These are phyloP conservation scores for Erythrobasidium yunnanense DNA, from an alignment of 768 basidiomycete genomes.

Conservation along the genomic window DNA sequence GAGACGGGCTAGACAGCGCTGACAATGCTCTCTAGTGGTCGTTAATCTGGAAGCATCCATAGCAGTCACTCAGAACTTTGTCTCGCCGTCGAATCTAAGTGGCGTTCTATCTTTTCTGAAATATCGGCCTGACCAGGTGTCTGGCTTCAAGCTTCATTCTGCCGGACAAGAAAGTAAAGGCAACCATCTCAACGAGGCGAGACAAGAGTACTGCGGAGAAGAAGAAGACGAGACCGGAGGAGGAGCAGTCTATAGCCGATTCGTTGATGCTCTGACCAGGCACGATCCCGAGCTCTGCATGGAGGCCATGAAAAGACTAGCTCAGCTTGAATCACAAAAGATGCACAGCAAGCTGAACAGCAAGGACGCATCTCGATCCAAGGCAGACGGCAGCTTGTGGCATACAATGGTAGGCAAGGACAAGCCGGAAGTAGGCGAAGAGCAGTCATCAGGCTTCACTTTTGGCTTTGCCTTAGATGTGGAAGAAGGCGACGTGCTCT, in stretches of 20 bases:
- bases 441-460: neutral
- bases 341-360: neutral
- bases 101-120: slow-evolving; percentile 37
- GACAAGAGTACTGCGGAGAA: neutral
- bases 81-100: slow-evolving; percentile 35
- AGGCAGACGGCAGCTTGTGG: neutral
- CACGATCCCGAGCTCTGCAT: neutral
- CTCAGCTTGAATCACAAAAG: neutral
- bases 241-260: slow-evolving; percentile 29
- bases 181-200: neutral
- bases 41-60: slow-evolving; percentile 37
- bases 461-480: too few relatives aligned
- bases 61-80: slow-evolving; percentile 40
- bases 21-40: slow-evolving; percentile 28
- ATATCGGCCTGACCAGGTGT: slow-evolving; percentile 33
- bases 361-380: neutral
- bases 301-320: neutral
- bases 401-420: neutral
- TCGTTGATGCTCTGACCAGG: slow-evolving; percentile 22
- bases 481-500: too few relatives aligned
- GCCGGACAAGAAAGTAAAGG: neutral
- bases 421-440: neutral
- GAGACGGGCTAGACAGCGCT: neutral
- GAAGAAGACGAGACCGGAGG: slow-evolving; percentile 16
- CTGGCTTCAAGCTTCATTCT: slow-evolving; percentile 36